phyloP scores from a whole-genome alignment of 2,329 filamentous ascomycete species.

The Aspergillus ruber region DNA sequence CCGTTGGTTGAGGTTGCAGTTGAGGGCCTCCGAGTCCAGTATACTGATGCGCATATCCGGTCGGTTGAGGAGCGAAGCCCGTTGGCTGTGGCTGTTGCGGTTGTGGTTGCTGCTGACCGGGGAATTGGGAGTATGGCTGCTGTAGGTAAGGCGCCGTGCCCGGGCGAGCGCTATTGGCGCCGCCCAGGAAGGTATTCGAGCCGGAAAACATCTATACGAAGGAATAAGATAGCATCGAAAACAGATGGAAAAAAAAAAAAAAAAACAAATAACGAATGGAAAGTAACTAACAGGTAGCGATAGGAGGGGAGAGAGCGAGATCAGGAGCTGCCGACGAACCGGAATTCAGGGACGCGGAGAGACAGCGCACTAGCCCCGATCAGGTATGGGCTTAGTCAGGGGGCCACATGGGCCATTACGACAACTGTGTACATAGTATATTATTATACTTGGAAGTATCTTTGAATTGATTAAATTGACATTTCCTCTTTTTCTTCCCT shows the following conservation, averaged over 20 bases:
- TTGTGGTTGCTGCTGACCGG: conserved; percentile 44
- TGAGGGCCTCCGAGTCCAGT: conserved; percentile 47
- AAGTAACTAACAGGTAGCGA: conserved; percentile 12
- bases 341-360: conserved; percentile 21
- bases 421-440: background rate
- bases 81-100: conserved; percentile 48
- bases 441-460: background rate
- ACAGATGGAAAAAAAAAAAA: conserved; percentile 16
- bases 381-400: background rate
- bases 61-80: conserved; percentile 50
- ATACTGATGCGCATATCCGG: conserved; percentile 50
- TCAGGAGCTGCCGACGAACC: conserved; percentile 25
- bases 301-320: conserved; percentile 13
- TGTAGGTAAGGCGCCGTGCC: conserved; percentile 54
- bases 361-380: conserved; percentile 15
- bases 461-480: too few species aligned
- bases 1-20: conserved; percentile 63
- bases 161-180: conserved; percentile 67
- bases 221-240: conserved; percentile 19
- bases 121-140: conserved; percentile 41
- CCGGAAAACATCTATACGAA: conserved; percentile 71
- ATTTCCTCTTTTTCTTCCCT: too few species aligned
- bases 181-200: conserved; percentile 78
- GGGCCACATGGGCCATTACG: background rate
- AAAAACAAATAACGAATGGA: conserved; percentile 18